Evolutionary conservation across 2,329 filamentous ascomycete species (phyloP), one percentile per base, ranked within the genome.

Genomic region (Nemania sp.): DNA sequence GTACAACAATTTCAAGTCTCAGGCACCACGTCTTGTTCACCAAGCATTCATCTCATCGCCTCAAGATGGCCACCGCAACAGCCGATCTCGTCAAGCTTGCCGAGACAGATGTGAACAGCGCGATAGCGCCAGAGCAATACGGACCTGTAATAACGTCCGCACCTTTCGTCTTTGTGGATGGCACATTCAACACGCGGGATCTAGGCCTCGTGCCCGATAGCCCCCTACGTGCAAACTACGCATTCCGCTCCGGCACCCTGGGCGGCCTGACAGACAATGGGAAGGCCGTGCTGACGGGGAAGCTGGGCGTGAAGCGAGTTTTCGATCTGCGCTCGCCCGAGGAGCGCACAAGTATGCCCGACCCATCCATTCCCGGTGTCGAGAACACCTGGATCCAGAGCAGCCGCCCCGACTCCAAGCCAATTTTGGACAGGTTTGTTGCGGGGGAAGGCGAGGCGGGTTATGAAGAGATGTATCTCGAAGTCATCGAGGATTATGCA

Each of bases 161-260:
- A 7, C 86, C 85, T 7, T 87, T 88, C 73, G 71, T 86, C 68
- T 73, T 77, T 61, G 76, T 83, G 29, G 80, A 79, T 27, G 82
- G 83, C 41, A 83, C 85, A 29, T 82, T 87, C 79, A 87, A 87
- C 77, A 77, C 83, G 58, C 84, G 85, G 57, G 85, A 88, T 73
- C 73, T 86, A 13, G 86, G 85, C 60, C 77, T 81, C 29, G 75
- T 86, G 1, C 80, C 80, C 3, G 79, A 78, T 43, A 82, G 80
- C 66, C 71, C 76, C 5, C 72, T 88, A 64, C 80, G 81, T 1
- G 71, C 80, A 0, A 80, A 81, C 27, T 81, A 80, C 61, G 78
- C 80, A 70, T 87, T 81, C 77, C 84, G 85, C 68, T 83, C 81
- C 66, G 85, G 84, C 47, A 80, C 81, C 18, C 79, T 87, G 13